Percentiles rank a stretch among this genome's conserved stretches.
Evolutionary conservation across 2,329 filamentous ascomycete genomes (phyloP).

Genomic region (Phialophora macrospora): DNA sequence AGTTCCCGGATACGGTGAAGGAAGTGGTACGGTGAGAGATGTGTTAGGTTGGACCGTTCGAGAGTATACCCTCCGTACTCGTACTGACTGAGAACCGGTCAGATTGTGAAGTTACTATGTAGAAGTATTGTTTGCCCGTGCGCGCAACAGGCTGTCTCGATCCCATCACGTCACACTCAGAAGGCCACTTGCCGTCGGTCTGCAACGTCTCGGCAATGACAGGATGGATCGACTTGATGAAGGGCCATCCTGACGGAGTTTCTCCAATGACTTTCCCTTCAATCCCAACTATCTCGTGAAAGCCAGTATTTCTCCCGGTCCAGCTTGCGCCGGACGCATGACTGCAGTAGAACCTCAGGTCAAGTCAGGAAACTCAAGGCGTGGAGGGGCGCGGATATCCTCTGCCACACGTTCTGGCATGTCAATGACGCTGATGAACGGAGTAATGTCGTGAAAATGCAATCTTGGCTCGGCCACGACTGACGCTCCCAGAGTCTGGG

Average conservation of each 20-base stretch:
- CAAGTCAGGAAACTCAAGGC: background rate
- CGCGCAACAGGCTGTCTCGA: background rate
- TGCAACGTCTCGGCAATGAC: background rate
- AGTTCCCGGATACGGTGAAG: slow-evolving; percentile 35
- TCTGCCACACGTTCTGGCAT: background rate
- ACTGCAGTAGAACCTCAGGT: background rate
- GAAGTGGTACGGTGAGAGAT: background rate
- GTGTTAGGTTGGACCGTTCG: background rate
- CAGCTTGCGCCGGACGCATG: background rate
- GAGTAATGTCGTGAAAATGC: background rate
- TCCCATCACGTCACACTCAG: background rate
- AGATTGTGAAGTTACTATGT: background rate
- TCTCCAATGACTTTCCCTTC: background rate
- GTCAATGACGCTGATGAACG: background rate
- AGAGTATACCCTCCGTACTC: background rate
- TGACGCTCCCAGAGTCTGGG: background rate
- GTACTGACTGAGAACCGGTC: background rate
- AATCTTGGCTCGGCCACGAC: background rate
- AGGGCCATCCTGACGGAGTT: background rate
- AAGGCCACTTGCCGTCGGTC: background rate
- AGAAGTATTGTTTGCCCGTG: background rate
- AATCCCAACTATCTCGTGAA: background rate
- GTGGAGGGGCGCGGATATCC: background rate
- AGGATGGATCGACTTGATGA: background rate
- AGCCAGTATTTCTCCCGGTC: background rate